phyloP scores from a whole-genome alignment of 345 rosid genomes.

The Populus davidiana region DNA sequence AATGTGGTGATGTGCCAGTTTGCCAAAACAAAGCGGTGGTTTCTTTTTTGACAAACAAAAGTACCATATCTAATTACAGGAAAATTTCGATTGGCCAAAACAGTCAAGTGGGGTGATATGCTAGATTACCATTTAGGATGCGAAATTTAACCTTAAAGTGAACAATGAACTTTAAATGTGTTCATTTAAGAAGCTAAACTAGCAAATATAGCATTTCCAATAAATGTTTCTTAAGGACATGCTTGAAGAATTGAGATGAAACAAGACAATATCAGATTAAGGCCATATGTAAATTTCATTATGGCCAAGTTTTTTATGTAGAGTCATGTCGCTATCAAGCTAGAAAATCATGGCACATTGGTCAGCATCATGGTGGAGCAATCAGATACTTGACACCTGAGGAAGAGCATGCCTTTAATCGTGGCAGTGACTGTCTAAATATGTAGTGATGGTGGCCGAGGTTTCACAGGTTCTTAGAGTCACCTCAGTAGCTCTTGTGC shows the following conservation, averaged over 20 bases:
- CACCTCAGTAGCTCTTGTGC: not conserved
- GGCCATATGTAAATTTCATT: not conserved
- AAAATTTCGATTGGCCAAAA: not conserved
- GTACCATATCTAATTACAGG: not conserved
- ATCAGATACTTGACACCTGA: not conserved
- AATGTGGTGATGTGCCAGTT: not conserved
- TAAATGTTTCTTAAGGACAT: not conserved
- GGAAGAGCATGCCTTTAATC: not conserved
- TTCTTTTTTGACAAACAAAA: not conserved
- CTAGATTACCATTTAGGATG: not conserved
- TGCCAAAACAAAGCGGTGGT: not conserved
- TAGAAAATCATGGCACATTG: not conserved
- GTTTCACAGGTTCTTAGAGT: constrained; percentile 1
- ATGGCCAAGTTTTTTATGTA: not conserved
- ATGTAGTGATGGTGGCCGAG: not conserved
- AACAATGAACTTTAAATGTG: not conserved
- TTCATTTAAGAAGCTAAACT: not conserved
- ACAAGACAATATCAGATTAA: not conserved
- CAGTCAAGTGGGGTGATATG: not conserved
- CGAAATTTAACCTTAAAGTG: not conserved
- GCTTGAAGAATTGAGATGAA: not conserved
- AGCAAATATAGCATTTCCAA: not conserved
- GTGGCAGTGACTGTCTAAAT: not conserved
- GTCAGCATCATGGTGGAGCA: not conserved
- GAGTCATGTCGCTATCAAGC: not conserved